Percentiles rank a stretch among this genome's conserved stretches.
These are phyloP conservation scores for Calonectria pauciramosa DNA, from an alignment of 2,329 filamentous ascomycete species.

Conservation along the genomic window DNA sequence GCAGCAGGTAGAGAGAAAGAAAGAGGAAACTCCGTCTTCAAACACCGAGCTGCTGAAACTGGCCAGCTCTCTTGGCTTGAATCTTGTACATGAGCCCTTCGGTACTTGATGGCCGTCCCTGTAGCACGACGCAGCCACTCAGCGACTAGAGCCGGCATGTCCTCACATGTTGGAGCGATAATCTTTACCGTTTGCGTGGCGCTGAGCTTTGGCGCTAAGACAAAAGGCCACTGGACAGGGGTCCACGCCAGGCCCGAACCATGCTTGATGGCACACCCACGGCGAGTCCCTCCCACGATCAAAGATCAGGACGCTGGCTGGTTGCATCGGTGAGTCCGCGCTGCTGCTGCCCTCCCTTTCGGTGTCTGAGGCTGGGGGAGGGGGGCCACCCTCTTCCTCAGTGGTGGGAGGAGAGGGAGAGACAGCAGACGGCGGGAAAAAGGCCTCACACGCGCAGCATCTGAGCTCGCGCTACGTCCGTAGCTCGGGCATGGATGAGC, in stretches of 20 bases:
- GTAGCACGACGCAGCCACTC: background rate
- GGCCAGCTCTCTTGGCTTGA: background rate
- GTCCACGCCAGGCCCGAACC: slow-evolving; percentile 6
- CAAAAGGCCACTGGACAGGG: background rate
- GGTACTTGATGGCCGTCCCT: background rate
- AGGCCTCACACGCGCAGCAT: slow-evolving; percentile 2
- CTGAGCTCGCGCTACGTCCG: background rate
- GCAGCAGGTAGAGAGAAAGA: background rate
- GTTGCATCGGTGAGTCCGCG: slow-evolving; percentile 16
- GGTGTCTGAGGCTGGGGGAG: background rate
- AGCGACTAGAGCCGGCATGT: background rate
- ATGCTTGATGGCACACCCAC: slow-evolving; percentile 2
- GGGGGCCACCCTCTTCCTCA: background rate
- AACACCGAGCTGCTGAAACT: background rate
- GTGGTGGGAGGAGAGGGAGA: background rate
- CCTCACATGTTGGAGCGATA: background rate
- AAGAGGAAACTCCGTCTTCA: background rate
- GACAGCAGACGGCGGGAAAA: background rate
- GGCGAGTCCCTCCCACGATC: slow-evolving; percentile 4
- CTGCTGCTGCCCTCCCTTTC: background rate
- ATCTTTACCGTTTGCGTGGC: slow-evolving; percentile 15
- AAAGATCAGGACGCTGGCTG: slow-evolving; percentile 12
- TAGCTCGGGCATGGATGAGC: background rate
- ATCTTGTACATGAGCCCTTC: background rate
- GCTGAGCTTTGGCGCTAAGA: background rate